A percentile compares a stretch with the other conserved stretches of the same genome.
phyloP scores from a whole-genome alignment of 768 basidiomycete genomes.

The Rubroboletus pulcherrimus region DNA sequence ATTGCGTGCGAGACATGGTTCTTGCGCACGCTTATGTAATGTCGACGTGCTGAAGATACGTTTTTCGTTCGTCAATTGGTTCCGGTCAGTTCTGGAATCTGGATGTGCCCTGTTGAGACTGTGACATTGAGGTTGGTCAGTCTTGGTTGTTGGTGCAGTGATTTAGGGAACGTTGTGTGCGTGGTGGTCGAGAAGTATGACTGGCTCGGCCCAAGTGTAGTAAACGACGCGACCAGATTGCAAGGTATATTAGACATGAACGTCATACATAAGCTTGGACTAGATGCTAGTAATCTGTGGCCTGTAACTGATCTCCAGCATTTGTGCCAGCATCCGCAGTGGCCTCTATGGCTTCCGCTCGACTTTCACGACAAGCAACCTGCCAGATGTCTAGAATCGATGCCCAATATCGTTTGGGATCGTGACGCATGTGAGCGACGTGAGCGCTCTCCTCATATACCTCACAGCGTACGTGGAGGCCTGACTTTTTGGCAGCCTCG shows the following conservation, averaged over 20 bases:
- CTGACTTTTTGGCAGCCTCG: slow-evolving; percentile 18
- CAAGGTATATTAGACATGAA: neutral
- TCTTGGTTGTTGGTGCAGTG: neutral
- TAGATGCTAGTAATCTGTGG: neutral
- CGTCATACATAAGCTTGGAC: too few species aligned
- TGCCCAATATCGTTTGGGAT: slow-evolving; percentile 29
- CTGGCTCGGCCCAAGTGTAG: neutral
- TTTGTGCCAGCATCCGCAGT: neutral
- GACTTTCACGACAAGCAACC: slow-evolving; percentile 6
- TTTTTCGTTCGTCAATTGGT: too few species aligned
- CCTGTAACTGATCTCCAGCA: neutral
- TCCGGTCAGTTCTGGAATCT: too few species aligned
- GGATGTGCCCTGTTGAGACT: too few species aligned
- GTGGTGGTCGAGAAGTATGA: neutral
- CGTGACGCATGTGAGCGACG: slow-evolving; percentile 32
- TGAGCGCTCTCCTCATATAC: slow-evolving; percentile 34
- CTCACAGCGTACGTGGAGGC: slow-evolving; percentile 27
- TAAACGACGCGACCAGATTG: neutral
- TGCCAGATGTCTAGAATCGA: slow-evolving; percentile 23
- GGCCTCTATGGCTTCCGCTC: neutral
- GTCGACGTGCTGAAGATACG: too few species aligned
- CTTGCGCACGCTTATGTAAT: too few species aligned
- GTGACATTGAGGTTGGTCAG: neutral
- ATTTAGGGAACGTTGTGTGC: neutral
- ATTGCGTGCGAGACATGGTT: too few species aligned